phyloP scores from a whole-genome alignment of 2,329 filamentous ascomycete genomes.

The Penicillium sp. region DNA sequence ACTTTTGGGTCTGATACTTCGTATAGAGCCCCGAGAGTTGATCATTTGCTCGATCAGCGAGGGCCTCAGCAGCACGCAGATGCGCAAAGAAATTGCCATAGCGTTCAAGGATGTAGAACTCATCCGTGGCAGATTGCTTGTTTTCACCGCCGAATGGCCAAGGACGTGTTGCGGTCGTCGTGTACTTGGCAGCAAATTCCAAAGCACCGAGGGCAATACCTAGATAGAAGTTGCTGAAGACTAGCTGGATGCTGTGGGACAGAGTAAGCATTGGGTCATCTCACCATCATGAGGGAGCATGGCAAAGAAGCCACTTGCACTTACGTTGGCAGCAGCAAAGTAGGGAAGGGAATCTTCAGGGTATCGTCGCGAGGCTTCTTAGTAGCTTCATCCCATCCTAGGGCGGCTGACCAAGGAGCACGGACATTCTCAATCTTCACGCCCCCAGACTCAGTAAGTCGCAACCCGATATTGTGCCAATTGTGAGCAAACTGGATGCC shows the following conservation, averaged over 20 bases:
- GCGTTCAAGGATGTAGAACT: constrained; percentile 62
- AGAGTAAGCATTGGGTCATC: background rate
- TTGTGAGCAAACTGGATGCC: constrained; percentile 55
- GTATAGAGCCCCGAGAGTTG: constrained; percentile 50
- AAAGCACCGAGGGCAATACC: constrained; percentile 60
- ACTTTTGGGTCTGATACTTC: constrained; percentile 41
- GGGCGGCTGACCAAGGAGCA: constrained; percentile 58
- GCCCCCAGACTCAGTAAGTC: constrained; percentile 61
- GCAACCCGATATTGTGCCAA: constrained; percentile 63
- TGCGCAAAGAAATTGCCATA: constrained; percentile 64
- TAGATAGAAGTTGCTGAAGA: constrained; percentile 65
- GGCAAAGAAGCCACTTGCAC: constrained; percentile 8
- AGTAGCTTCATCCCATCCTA: constrained; percentile 55
- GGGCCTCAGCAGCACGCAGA: constrained; percentile 56
- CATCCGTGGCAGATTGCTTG: constrained; percentile 57
- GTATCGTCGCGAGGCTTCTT: constrained; percentile 52
- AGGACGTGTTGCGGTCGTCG: constrained; percentile 53
- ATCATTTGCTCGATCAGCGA: constrained; percentile 55
- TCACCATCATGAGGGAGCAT: background rate
- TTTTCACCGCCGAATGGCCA: constrained; percentile 64
- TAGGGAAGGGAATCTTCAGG: constrained; percentile 53
- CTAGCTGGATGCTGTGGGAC: constrained; percentile 53
- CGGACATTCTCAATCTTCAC: constrained; percentile 58
- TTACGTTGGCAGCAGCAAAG: constrained; percentile 57
- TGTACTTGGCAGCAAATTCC: constrained; percentile 55